phyloP scores from a whole-genome alignment of 306 rosid species.

The Hippophae rhamnoides region DNA sequence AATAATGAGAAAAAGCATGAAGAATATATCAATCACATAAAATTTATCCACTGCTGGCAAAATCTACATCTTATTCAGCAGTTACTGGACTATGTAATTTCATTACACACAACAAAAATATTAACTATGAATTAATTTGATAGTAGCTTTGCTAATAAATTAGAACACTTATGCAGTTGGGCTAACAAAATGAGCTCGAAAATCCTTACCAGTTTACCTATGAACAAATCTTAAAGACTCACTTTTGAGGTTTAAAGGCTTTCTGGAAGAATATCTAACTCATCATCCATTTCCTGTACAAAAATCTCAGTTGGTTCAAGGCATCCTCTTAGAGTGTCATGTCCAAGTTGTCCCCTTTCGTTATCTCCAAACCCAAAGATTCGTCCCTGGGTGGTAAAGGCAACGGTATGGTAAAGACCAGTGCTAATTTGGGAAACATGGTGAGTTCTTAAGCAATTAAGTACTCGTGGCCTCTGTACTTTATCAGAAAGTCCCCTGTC shows the following conservation, averaged over 20 bases:
- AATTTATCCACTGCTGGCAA: too few species aligned
- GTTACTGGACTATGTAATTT: too few species aligned
- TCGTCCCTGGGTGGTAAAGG: conserved; percentile 54
- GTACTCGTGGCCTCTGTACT: conserved; percentile 54
- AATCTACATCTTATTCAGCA: too few species aligned
- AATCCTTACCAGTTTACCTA: too few species aligned
- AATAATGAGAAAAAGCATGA: too few species aligned
- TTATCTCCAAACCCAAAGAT: conserved; percentile 91
- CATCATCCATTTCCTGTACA: conserved; percentile 34
- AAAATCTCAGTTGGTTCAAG: conserved; percentile 67
- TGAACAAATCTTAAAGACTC: too few species aligned
- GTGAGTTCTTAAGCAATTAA: conserved; percentile 56
- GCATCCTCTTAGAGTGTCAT: conserved; percentile 64
- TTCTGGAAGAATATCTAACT: conserved; percentile 20
- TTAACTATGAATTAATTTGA: too few species aligned
- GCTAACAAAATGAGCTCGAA: too few species aligned
- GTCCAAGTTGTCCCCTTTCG: conserved; percentile 88
- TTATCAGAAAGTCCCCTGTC: conserved; percentile 64
- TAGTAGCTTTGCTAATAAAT: too few species aligned
- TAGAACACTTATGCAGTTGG: too few species aligned
- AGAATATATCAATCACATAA: too few species aligned
- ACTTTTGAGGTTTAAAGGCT: conserved; percentile 13
- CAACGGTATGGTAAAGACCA: conserved; percentile 71
- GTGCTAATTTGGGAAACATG: conserved; percentile 86
- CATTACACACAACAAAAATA: too few species aligned